Percentiles rank a stretch among this genome's conserved stretches.
These are phyloP conservation scores for Naganishia sp. DNA, from an alignment of 1,284 basidiomycete genomes.

Conservation along the genomic window DNA sequence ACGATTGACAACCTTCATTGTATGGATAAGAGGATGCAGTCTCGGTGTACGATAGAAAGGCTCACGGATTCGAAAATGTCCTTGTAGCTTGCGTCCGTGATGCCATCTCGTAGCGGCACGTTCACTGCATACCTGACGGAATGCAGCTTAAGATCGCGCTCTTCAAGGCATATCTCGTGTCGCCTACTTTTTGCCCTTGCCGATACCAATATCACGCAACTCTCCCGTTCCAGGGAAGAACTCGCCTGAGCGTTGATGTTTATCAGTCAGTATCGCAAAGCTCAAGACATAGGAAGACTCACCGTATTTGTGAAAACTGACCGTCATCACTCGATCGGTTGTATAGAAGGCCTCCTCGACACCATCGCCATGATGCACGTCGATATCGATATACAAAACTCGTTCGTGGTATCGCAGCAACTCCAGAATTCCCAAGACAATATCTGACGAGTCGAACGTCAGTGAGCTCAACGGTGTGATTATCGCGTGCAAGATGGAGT, in stretches of 20 bases:
- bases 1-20: conserved; percentile 78
- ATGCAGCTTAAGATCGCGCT: neutral
- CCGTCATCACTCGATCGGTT: conserved; percentile 98
- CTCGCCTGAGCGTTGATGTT: conserved; percentile 57
- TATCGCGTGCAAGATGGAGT: neutral
- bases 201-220: conserved; percentile 86
- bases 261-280: neutral
- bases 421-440: conserved; percentile 95
- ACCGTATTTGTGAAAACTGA: conserved; percentile 98
- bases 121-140: conserved; percentile 75
- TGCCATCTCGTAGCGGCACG: conserved; percentile 92
- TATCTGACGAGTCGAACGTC: conserved; percentile 62
- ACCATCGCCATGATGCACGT: conserved; percentile 98
- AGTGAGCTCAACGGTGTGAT: neutral
- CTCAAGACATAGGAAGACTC: neutral
- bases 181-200: conserved; percentile 74
- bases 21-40: neutral
- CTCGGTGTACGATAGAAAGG: conserved; percentile 29
- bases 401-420: conserved; percentile 87
- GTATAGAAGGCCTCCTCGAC: conserved; percentile 99
- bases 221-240: conserved; percentile 99
- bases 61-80: conserved; percentile 91
- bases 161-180: conserved; percentile 5
- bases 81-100: conserved; percentile 94
- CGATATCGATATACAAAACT: conserved; percentile 97